Percentiles rank a stretch among this genome's conserved stretches.
These are phyloP conservation scores for Chlorencoelia australis DNA, from an alignment of 2,329 filamentous ascomycete genomes.

Conservation along the genomic window DNA sequence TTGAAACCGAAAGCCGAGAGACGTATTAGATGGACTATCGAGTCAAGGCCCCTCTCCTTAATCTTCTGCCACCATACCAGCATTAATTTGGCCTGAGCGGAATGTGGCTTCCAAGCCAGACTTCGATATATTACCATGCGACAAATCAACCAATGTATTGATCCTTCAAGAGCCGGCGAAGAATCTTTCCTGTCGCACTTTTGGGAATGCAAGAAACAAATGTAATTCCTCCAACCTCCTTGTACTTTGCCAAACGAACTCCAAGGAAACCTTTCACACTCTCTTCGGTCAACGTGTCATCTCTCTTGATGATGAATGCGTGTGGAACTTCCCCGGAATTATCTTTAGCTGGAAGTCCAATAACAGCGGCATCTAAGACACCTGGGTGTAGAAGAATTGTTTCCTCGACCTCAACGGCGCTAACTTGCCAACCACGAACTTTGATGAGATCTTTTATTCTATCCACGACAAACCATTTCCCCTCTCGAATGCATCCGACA, in stretches of 20 bases:
- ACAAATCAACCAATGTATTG: too few relatives aligned
- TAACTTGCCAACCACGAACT: conserved; percentile 35
- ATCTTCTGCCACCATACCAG: too few relatives aligned
- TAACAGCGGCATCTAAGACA: conserved; percentile 50
- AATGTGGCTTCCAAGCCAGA: too few relatives aligned
- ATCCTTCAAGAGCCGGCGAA: conserved; percentile 21
- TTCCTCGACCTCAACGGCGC: conserved; percentile 34
- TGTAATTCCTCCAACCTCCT: conserved; percentile 59
- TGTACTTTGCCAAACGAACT: conserved; percentile 54
- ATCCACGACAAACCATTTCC: conserved; percentile 57
- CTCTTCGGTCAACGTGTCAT: conserved; percentile 28
- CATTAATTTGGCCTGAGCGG: too few relatives aligned
- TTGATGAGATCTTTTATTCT: conserved; percentile 54
- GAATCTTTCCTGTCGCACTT: conserved; percentile 48
- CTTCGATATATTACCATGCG: too few relatives aligned
- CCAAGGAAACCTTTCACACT: too few relatives aligned
- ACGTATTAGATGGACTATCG: too few relatives aligned
- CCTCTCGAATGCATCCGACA: conserved; percentile 38
- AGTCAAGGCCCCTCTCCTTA: too few relatives aligned
- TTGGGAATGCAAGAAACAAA: conserved; percentile 64
- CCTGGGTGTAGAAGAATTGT: conserved; percentile 25
- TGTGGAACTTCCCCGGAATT: conserved; percentile 44
- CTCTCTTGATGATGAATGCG: conserved; percentile 44
- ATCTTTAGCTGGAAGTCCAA: conserved; percentile 37
- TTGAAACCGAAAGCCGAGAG: too few relatives aligned